Evolutionary conservation across 2,329 filamentous ascomycete genomes (phyloP), one percentile per base, ranked within the genome.

Genomic region (Tolypocladium ophioglossoides): DNA sequence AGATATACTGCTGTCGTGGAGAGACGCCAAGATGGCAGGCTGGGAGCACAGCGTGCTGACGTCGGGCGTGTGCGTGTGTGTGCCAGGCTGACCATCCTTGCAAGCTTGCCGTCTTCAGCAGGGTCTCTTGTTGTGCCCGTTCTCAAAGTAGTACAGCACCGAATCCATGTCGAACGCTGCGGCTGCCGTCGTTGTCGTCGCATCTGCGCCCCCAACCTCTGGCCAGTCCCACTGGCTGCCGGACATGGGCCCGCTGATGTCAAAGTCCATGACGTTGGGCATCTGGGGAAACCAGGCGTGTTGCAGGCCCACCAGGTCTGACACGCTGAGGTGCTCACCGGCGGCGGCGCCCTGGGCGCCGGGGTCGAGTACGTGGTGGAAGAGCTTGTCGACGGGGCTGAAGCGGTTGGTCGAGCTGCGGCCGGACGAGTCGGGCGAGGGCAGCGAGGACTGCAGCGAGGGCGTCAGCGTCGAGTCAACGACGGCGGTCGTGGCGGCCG

Each of bases 241-340:
- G 12, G 64, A 57, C 56, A 60, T 57, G 46, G 61, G 54, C 0
- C 56, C 59, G 0, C 58, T 38, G 40, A 66, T 59, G 55, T 68
- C 66, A 46, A 67, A 63, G 54, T 66, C 65, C 61, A 66, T 61
- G 54, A 64, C 57, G 1, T 58, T 55, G n/a, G 61, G 59, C 54
- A 65, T 59, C 54, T 66, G 65, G 54, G 64, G 53, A 22, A 59
- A 63, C 66, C 66, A 68, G 38, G 61, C 50, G 41, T 58, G 61
- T 38, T 63, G 64, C 52, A 66, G 52, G 20, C 61, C 58, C 14
- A 61, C 55, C 35, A 63, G 54, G 44, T 60, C 62, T 20, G 62
- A 57, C 22, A 63, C 53, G 16, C 59, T 57, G 34, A 61, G 56
- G 39, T 66, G 63, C 1, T 65, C 61, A 1, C 56, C 52, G 20